Conservation (phyloP, 139 green algal species). For the Nannochloris sp. region DNA sequence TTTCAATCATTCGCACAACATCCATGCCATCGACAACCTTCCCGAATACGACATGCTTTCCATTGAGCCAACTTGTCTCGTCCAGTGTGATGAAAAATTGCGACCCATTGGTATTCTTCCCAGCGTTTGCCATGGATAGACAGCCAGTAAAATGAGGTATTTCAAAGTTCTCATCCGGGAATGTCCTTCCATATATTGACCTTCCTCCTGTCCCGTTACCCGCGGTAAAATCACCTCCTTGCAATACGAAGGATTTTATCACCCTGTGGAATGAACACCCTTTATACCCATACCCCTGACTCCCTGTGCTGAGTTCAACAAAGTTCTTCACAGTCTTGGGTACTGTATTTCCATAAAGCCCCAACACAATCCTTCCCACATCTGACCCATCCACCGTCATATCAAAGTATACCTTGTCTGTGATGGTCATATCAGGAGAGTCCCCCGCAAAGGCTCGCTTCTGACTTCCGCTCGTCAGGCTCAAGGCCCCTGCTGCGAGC, state of each 20-base stretch:
- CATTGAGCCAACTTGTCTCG: conserved; percentile 28
- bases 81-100: conserved; percentile 49
- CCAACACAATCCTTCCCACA: conserved; percentile 58
- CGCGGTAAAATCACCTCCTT: conserved; percentile 21
- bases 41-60: conserved; percentile 63
- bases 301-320: conserved; percentile 33
- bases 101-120: conserved; percentile 36
- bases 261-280: conserved; percentile 52
- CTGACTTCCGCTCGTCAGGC: no score
- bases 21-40: conserved; percentile 60
- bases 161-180: conserved; percentile 23
- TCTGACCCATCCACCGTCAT: conserved; percentile 40
- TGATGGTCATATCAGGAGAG: conserved; percentile 15
- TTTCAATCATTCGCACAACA: conserved; percentile 50
- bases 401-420: conserved; percentile 57
- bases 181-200: conserved; percentile 42
- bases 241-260: conserved; percentile 65
- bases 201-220: conserved; percentile 17
- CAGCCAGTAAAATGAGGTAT: conserved; percentile 27
- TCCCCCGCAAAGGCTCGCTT: neutral
- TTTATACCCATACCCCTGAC: conserved; percentile 27
- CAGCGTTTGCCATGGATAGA: conserved; percentile 49
- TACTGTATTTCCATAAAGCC: conserved; percentile 57
- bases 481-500: neutral
- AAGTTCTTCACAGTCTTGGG: conserved; percentile 59